phyloP scores from a whole-genome alignment of 2,329 filamentous ascomycete genomes.

The Diplocarpon rosae region DNA sequence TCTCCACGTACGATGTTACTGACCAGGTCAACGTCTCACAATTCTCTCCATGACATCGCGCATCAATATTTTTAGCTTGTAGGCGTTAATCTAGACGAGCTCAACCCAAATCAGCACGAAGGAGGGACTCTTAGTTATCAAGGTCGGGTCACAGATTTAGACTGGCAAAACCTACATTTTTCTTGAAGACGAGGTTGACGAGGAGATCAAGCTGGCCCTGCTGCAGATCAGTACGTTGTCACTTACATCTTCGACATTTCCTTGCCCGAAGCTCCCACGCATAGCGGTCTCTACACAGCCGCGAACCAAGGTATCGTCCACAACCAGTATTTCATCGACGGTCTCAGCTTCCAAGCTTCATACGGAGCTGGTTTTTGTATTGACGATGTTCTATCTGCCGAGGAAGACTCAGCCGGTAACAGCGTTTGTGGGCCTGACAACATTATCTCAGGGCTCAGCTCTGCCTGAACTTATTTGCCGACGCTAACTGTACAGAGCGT shows the following conservation, averaged over 20 bases:
- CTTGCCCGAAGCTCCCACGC: slow-evolving; percentile 30
- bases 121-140: slow-evolving; percentile 41
- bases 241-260: slow-evolving; percentile 41
- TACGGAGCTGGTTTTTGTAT: slow-evolving; percentile 38
- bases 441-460: slow-evolving; percentile 6
- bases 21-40: slow-evolving; percentile 26
- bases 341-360: slow-evolving; percentile 36
- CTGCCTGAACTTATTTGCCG: slow-evolving; percentile 7
- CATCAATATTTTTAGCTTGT: neutral
- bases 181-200: slow-evolving; percentile 29
- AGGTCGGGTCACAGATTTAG: slow-evolving; percentile 27
- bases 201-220: slow-evolving; percentile 32
- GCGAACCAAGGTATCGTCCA: slow-evolving; percentile 33
- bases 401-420: slow-evolving; percentile 23
- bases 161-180: slow-evolving; percentile 8
- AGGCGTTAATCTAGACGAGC: neutral
- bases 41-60: slow-evolving; percentile 35
- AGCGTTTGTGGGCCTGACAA: slow-evolving; percentile 28
- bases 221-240: slow-evolving; percentile 34
- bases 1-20: slow-evolving; percentile 35
- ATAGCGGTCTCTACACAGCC: slow-evolving; percentile 33
- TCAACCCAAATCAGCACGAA: slow-evolving; percentile 29
- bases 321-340: slow-evolving; percentile 36
- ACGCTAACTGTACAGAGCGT: neutral
- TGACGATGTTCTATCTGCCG: slow-evolving; percentile 29